These are phyloP conservation scores for Xylaria hypoxylon DNA, from an alignment of 2,329 filamentous ascomycete genomes.

Conservation along the genomic window DNA sequence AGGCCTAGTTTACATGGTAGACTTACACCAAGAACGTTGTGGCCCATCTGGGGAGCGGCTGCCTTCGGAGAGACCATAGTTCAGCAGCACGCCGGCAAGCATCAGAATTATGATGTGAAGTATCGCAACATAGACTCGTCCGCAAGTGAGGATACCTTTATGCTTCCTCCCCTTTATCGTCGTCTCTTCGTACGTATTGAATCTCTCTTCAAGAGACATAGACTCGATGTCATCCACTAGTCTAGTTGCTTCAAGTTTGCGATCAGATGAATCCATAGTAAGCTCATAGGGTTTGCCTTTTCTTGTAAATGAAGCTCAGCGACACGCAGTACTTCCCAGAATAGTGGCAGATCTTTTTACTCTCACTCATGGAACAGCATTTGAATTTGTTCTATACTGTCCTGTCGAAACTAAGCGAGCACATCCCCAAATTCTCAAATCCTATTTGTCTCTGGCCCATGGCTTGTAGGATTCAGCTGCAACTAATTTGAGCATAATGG, in stretches of 20 bases:
- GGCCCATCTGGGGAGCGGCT: background rate
- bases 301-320: background rate
- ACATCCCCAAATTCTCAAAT: background rate
- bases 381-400: background rate
- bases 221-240: conserved; percentile 12
- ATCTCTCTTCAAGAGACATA: background rate
- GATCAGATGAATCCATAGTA: conserved; percentile 11
- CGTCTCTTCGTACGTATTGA: conserved; percentile 7
- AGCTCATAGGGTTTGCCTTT: background rate
- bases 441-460: background rate
- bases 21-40: conserved; percentile 26
- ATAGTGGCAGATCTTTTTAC: background rate
- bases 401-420: background rate
- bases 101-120: conserved; percentile 14
- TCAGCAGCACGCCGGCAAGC: conserved; percentile 9
- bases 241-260: background rate
- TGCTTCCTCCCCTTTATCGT: background rate
- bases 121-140: conserved; percentile 7
- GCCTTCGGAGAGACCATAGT: background rate
- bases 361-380: background rate
- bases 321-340: background rate
- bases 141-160: background rate
- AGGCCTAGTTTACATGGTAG: background rate
- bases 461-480: background rate
- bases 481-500: background rate